Evolutionary conservation across 345 rosid species (phyloP).

Genomic region (Arabis hirsuta): DNA sequence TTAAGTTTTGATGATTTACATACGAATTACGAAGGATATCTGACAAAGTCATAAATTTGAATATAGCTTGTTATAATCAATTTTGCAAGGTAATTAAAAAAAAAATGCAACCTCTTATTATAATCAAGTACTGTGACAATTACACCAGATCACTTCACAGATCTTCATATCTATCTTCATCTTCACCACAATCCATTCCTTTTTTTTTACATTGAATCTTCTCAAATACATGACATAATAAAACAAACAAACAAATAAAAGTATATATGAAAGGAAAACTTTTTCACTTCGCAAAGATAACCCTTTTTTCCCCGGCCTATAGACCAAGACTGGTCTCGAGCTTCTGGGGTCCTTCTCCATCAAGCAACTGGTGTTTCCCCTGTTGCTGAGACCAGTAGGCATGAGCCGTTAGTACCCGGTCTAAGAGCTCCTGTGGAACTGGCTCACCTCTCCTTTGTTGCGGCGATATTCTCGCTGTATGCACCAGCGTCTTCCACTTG

Average conservation of each 20-base stretch:
- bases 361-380: constrained; percentile 71
- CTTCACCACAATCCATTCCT: constrained; percentile 19
- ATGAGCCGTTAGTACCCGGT: constrained; percentile 84
- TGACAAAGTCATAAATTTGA: background rate
- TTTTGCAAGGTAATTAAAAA: background rate
- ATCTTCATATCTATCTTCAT: constrained; percentile 33
- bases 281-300: constrained; percentile 16
- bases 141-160: constrained; percentile 37
- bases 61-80: no score
- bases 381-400: constrained; percentile 97
- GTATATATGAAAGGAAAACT: constrained; percentile 27
- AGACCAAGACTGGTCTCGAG: constrained; percentile 63
- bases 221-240: constrained; percentile 30
- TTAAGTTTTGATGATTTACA: background rate
- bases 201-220: constrained; percentile 30
- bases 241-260: constrained; percentile 23
- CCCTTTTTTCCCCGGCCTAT: constrained; percentile 31
- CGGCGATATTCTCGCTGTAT: constrained; percentile 96
- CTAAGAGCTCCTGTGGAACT: constrained; percentile 93
- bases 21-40: background rate
- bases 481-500: constrained; percentile 97
- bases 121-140: constrained; percentile 37
- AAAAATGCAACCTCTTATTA: constrained; percentile 39
- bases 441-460: constrained; percentile 99
- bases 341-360: constrained; percentile 45